Percentiles rank a stretch among this genome's conserved stretches.
Evolutionary conservation across 75 land plant genomes (phyloP).

Genomic region (Selaginella moellendorffii): DNA sequence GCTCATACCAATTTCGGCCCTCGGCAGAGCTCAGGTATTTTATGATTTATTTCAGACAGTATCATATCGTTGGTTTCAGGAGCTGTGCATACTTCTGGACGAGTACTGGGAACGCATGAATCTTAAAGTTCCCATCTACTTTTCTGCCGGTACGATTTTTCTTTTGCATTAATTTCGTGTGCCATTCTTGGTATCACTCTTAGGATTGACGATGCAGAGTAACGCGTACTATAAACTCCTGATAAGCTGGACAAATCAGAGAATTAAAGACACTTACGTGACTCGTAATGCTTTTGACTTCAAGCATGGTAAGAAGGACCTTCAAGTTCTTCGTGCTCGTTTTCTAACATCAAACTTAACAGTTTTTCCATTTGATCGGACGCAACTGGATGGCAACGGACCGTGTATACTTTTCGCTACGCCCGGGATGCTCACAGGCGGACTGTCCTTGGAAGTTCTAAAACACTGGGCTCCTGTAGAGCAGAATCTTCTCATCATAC

Average conservation of each 20-base stretch:
- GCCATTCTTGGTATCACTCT: not conserved
- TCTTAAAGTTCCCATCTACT: constrained; percentile 79
- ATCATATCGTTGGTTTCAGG: constrained; percentile 26
- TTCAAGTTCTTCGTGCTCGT: too few relatives aligned
- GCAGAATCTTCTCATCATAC: constrained; percentile 58
- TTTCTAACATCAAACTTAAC: too few relatives aligned
- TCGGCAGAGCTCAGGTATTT: constrained; percentile 96
- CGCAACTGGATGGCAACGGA: constrained; percentile 69
- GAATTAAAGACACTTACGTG: constrained; percentile 61
- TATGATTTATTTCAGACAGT: not conserved
- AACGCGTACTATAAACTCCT: constrained; percentile 89
- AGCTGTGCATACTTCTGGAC: constrained; percentile 82
- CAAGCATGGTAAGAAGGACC: constrained; percentile 82
- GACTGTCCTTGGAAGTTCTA: constrained; percentile 90
- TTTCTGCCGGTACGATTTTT: constrained; percentile 59
- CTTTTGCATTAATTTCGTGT: not conserved
- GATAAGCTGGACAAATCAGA: constrained; percentile 95
- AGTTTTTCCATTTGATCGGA: constrained; percentile 73
- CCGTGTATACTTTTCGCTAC: constrained; percentile 99
- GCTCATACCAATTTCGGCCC: constrained; percentile 90
- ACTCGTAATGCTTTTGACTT: constrained; percentile 84
- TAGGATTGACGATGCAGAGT: constrained; percentile 95
- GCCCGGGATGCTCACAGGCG: constrained; percentile 94
- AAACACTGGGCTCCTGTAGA: constrained; percentile 97
- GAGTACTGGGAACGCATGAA: constrained; percentile 98